Evolutionary conservation across 345 rosid genomes (phyloP).

Genomic region (Heritiera fomes): DNA sequence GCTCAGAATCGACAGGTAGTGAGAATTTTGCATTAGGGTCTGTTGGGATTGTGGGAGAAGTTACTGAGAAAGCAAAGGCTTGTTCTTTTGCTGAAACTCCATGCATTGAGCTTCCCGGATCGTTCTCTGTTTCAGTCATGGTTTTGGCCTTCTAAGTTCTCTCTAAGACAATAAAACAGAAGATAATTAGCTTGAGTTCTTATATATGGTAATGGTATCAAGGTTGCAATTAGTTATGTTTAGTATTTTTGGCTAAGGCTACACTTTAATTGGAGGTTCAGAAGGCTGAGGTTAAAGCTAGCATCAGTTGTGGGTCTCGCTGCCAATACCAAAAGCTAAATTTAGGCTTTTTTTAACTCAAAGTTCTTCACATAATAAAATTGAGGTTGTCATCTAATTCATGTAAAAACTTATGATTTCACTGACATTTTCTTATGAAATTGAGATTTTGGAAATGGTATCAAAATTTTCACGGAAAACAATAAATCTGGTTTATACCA

Average conservation of each 20-base stretch:
- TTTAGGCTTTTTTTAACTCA: neutral
- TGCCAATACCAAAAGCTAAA: neutral
- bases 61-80: conserved; percentile 19
- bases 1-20: conserved; percentile 57
- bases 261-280: neutral
- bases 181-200: neutral
- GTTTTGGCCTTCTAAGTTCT: neutral
- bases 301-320: neutral
- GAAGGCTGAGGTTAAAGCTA: neutral
- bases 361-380: no score
- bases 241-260: neutral
- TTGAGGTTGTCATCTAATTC: neutral
- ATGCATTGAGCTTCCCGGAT: conserved; percentile 24
- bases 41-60: conserved; percentile 23
- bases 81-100: conserved; percentile 24
- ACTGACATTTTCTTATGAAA: neutral
- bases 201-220: neutral
- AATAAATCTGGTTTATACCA: neutral
- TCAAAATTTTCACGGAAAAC: neutral
- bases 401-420: neutral
- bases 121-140: conserved; percentile 11
- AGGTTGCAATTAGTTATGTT: neutral
- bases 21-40: conserved; percentile 62
- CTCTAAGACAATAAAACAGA: neutral
- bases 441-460: neutral